Base-by-base conservation (phyloP, 1,284 basidiomycete genomes). In the Leucoagaricus sp. region DNA sequence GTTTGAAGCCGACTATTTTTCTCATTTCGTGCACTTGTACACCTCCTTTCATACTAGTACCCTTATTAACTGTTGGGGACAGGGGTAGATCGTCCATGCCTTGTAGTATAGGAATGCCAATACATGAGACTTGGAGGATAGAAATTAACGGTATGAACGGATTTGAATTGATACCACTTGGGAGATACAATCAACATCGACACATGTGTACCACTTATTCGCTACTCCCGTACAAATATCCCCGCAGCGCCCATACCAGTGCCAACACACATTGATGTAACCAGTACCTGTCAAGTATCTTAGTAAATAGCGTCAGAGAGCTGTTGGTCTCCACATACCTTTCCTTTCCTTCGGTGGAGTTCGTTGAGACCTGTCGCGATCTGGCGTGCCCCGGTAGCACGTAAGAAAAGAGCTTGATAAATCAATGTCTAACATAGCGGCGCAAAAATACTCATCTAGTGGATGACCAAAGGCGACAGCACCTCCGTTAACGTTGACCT, bases 161-260 rank as follows among this genome's bases (percentile, higher is more conserved):
- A n/a, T n/a, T n/a, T n/a, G n/a, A n/a, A n/a, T n/a, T n/a, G n/a
- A n/a, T n/a, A n/a, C n/a, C n/a, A n/a, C n/a, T n/a, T n/a, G n/a
- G n/a, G n/a, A n/a, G n/a, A n/a, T n/a, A n/a, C n/a, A 52, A 44
- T 23, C 17, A 21, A 13, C 21, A n/a, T 19, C 13, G 12, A 21
- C 1, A 44, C 21, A 44, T 19, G n/a, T 12, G 17, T 12, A n/a
- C n/a, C n/a, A n/a, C n/a, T n/a, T 33, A 33, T 33, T 33, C 9
- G 21, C 29, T 56, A 78, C 62, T 90, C 87, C 51, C 81, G 71
- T 9, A 90, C 69, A 67, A 91, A 88, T 23, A 90, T 74, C 1
- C 78, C 85, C n/a, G 88, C 91, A n/a, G 91, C 91, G 17, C 90
- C 91, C 89, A 93, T 93, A 19, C 91, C 91, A n/a, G 88, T 88